A percentile compares a stretch with the other conserved stretches of the same genome.
Evolutionary conservation across 768 basidiomycete species (phyloP).

Genomic region (Lentinus brumalis): DNA sequence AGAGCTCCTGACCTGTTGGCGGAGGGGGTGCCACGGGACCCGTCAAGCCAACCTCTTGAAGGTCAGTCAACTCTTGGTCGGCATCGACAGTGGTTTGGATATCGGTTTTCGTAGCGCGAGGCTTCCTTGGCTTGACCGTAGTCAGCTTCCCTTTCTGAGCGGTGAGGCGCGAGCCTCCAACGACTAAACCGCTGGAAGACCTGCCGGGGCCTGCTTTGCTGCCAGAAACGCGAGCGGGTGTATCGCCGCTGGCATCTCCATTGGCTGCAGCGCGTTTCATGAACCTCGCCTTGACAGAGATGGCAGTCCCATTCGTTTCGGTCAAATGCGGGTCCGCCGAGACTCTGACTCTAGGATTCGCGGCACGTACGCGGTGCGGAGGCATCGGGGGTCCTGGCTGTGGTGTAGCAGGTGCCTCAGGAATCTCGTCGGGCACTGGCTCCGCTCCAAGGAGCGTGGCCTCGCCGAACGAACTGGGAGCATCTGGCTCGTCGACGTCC

Average conservation of each 20-base stretch:
- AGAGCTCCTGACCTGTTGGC: conserved; percentile 30
- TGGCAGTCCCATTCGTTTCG: conserved; percentile 32
- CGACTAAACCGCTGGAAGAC: conserved; percentile 45
- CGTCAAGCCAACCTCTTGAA: background rate
- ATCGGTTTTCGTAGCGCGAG: background rate
- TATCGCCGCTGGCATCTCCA: background rate
- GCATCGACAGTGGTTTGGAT: background rate
- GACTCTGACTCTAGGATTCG: conserved; percentile 57
- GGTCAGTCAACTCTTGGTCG: background rate
- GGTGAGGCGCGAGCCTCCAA: conserved; percentile 53
- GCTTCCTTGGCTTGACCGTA: conserved; percentile 46
- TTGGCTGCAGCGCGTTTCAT: conserved; percentile 24
- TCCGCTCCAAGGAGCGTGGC: conserved; percentile 1
- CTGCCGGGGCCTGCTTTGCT: conserved; percentile 46
- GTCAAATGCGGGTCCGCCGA: conserved; percentile 40
- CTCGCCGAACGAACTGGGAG: conserved; percentile 6
- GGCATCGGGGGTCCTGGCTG: conserved; percentile 22
- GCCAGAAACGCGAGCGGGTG: conserved; percentile 3
- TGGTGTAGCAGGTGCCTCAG: background rate
- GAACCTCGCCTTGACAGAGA: conserved; percentile 53
- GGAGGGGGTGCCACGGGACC: background rate
- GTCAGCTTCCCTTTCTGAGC: conserved; percentile 53
- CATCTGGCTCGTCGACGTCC: conserved; percentile 5
- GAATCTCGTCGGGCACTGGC: background rate
- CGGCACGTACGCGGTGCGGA: conserved; percentile 48